These are phyloP conservation scores for Avena atlantica DNA, from an alignment of 176 grass and related monocot genomes.

Conservation along the genomic window DNA sequence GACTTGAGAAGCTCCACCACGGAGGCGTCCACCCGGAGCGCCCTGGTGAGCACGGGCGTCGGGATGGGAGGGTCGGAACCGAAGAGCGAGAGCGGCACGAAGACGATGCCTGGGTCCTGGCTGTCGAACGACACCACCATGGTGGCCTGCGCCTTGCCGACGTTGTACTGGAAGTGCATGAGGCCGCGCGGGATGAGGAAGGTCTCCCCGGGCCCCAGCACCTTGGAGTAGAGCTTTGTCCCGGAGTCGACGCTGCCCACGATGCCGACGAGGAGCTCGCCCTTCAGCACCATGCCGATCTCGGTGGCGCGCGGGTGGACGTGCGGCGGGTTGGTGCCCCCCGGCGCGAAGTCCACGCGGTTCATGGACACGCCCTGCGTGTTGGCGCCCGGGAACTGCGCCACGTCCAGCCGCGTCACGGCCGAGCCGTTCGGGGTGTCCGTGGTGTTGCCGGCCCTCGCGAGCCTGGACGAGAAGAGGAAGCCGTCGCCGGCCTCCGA, in stretches of 20 bases:
- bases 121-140: constrained; percentile 67
- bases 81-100: constrained; percentile 51
- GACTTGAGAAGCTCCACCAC: constrained; percentile 59
- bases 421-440: constrained; percentile 49
- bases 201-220: constrained; percentile 48
- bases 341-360: constrained; percentile 67
- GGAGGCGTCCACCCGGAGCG: constrained; percentile 49
- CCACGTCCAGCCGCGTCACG: constrained; percentile 26
- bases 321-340: constrained; percentile 70
- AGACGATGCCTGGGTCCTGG: constrained; percentile 57
- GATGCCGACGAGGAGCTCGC: constrained; percentile 58
- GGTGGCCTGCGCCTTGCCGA: constrained; percentile 35
- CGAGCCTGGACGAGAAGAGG: constrained; percentile 46
- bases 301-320: constrained; percentile 63
- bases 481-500: constrained; percentile 41
- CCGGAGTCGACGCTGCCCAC: constrained; percentile 42
- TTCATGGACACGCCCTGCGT: constrained; percentile 78
- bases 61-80: constrained; percentile 60
- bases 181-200: constrained; percentile 69
- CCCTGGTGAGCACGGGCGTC: constrained; percentile 54
- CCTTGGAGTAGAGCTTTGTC: constrained; percentile 49
- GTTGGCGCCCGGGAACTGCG: constrained; percentile 55
- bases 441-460: constrained; percentile 41
- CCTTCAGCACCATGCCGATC: constrained; percentile 40
- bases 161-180: constrained; percentile 75